phyloP scores from a whole-genome alignment of 1,284 basidiomycete genomes.

The Thecaphora thlaspeos region DNA sequence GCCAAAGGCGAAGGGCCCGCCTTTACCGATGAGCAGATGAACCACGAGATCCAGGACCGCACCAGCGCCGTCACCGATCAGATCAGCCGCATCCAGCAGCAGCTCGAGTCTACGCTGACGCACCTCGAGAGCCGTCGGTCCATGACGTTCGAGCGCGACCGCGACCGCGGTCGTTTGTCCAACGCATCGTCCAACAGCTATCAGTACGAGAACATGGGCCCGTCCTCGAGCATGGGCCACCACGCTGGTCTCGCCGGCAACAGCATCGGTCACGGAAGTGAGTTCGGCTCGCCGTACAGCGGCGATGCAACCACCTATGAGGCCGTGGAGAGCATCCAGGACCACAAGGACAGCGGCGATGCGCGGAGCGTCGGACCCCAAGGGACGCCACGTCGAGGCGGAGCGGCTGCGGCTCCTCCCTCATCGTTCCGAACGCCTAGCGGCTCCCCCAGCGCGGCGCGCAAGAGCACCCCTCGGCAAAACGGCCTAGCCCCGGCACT shows the following conservation, averaged over 20 bases:
- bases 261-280: slow-evolving; percentile 20
- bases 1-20: slow-evolving; percentile 10
- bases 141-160: slow-evolving; percentile 30
- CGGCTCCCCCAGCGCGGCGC: no score
- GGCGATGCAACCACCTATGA: slow-evolving; percentile 5
- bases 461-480: slow-evolving; percentile 3
- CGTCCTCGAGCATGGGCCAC: slow-evolving; percentile 38
- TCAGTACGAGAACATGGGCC: slow-evolving; percentile 25
- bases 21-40: slow-evolving; percentile 54
- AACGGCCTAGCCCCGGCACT: slow-evolving; percentile 8
- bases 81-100: slow-evolving; percentile 49
- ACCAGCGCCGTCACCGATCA: slow-evolving; percentile 50
- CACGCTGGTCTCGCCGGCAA: slow-evolving; percentile 16
- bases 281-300: not conserved
- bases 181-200: slow-evolving; percentile 21
- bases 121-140: slow-evolving; percentile 47
- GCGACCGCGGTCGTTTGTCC: slow-evolving; percentile 22
- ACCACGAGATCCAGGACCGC: slow-evolving; percentile 48
- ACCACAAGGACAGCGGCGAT: slow-evolving; percentile 1
- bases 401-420: not conserved
- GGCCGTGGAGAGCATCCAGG: slow-evolving; percentile 30
- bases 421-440: slow-evolving; percentile 1
- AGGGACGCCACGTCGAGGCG: not conserved
- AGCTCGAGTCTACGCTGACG: slow-evolving; percentile 49
- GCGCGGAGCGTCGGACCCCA: not conserved